Conservation (phyloP, 148 eudicot genomes). For the Selenicereus undatus region DNA sequence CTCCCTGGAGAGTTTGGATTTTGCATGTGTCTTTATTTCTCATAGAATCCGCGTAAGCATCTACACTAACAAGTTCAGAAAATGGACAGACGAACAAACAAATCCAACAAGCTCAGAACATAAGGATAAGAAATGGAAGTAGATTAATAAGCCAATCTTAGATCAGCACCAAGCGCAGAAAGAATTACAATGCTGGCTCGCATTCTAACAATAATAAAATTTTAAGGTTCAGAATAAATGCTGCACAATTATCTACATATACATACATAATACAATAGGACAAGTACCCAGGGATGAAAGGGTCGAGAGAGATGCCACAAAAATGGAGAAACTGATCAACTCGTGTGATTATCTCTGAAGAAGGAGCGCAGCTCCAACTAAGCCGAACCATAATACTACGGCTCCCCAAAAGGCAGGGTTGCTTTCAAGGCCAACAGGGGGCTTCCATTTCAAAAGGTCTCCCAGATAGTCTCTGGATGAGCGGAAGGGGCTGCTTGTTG, state of each 20-base stretch:
- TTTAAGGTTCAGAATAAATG: slow-evolving; percentile 13
- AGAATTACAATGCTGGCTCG: no score
- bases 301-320: neutral
- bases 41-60: no score
- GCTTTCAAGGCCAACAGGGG: slow-evolving; percentile 61
- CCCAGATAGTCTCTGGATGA: slow-evolving; percentile 59
- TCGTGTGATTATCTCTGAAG: slow-evolving; percentile 44
- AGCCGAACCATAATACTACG: slow-evolving; percentile 65
- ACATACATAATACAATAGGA: neutral
- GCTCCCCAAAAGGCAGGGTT: slow-evolving; percentile 78
- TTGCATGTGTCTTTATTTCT: no score
- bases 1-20: no score
- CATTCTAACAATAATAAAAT: neutral
- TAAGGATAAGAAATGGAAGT: neutral
- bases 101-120: no score
- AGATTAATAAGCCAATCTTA: neutral
- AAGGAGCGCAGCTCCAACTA: slow-evolving; percentile 77
- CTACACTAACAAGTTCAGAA: no score
- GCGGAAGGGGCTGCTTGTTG: slow-evolving; percentile 60
- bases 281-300: neutral
- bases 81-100: no score
- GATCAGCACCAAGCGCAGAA: slow-evolving; percentile 4
- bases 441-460: slow-evolving; percentile 80
- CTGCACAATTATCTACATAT: slow-evolving; percentile 27
- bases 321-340: neutral